Evolutionary conservation across 169 alveolate species (phyloP).

Genomic region (Babesia gibsoni): DNA sequence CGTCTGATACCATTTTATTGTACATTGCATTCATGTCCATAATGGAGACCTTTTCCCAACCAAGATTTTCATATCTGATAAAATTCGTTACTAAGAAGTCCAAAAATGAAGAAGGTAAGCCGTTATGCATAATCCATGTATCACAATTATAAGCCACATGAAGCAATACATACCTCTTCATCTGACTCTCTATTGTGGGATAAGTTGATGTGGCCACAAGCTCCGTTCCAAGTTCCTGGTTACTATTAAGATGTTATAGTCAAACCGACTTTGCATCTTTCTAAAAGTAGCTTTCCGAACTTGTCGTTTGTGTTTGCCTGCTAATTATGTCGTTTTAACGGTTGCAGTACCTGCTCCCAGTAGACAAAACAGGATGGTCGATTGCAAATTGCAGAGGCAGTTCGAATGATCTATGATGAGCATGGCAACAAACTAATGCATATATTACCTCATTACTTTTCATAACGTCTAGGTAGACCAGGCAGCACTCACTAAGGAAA

Average conservation of each 20-base stretch:
- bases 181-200: constrained; percentile 35
- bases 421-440: neutral
- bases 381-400: neutral
- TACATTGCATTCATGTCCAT: constrained; percentile 37
- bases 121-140: no score
- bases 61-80: constrained; percentile 35
- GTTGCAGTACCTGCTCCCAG: constrained; percentile 37
- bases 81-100: no score
- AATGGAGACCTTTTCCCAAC: constrained; percentile 29
- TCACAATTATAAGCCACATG: no score
- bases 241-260: neutral
- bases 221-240: constrained; percentile 9
- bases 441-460: constrained; percentile 13
- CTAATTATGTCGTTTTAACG: neutral
- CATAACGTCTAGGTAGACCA: constrained; percentile 21
- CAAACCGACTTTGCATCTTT: neutral
- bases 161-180: constrained; percentile 35
- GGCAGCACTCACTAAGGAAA: constrained; percentile 41
- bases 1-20: constrained; percentile 6
- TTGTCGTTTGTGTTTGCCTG: constrained; percentile 13
- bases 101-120: no score
- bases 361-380: constrained; percentile 39
- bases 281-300: constrained; percentile 7
- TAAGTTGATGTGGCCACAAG: constrained; percentile 1
- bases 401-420: neutral